Evolutionary conservation across 345 rosid genomes (phyloP).

Genomic region (Cardamine resedifolia): DNA sequence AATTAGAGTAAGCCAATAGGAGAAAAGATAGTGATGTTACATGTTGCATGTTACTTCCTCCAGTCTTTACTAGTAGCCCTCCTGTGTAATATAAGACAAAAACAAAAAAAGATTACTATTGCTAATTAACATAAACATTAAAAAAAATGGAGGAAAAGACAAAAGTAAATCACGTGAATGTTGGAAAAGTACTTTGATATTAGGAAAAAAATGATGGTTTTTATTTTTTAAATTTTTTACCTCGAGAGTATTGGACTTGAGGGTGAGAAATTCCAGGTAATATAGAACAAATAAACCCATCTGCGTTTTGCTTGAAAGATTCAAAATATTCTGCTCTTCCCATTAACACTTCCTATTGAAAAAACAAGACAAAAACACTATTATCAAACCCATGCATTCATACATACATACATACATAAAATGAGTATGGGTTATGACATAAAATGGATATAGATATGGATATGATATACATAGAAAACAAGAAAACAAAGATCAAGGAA

Average conservation of each 20-base stretch:
- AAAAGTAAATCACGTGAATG: conserved; percentile 38
- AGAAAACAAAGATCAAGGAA: too few relatives aligned
- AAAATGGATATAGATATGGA: neutral
- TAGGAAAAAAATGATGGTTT: neutral
- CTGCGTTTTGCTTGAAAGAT: conserved; percentile 87
- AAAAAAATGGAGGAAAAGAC: conserved; percentile 12
- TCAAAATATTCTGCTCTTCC: conserved; percentile 80
- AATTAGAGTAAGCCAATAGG: conserved; percentile 81
- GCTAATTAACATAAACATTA: neutral
- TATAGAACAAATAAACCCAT: conserved; percentile 83
- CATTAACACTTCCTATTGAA: conserved; percentile 80
- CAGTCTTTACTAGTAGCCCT: conserved; percentile 83
- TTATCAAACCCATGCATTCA: neutral
- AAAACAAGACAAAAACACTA: conserved; percentile 22
- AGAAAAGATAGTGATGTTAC: conserved; percentile 89
- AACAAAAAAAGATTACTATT: neutral
- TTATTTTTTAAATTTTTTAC: conserved; percentile 46
- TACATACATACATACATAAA: neutral
- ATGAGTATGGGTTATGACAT: neutral
- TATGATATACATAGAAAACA: too few relatives aligned
- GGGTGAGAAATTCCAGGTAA: conserved; percentile 85
- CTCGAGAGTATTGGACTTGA: conserved; percentile 91
- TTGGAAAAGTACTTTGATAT: conserved; percentile 19
- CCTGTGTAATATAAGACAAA: conserved; percentile 41
- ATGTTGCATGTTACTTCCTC: conserved; percentile 96